Evolutionary conservation across 148 eudicot species (phyloP).

Genomic region (Agrostemma githago): DNA sequence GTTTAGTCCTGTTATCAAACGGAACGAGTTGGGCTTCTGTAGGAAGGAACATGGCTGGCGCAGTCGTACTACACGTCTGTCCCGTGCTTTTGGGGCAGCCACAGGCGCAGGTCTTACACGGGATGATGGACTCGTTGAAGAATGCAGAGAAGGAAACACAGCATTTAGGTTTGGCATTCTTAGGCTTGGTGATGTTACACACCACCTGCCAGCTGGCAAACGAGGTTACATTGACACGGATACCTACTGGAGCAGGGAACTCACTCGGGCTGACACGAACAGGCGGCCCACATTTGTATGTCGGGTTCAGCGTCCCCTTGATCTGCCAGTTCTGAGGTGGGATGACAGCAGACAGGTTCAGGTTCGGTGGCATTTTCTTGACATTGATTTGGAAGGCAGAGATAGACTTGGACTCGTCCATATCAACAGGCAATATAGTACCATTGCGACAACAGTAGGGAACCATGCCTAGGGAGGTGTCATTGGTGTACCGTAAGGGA

Average conservation of each 20-base stretch:
- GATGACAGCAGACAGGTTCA: conserved; percentile 38
- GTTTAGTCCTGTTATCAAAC: conserved; percentile 66
- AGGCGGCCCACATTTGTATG: conserved; percentile 64
- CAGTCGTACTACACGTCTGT: conserved; percentile 45
- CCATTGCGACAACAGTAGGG: conserved; percentile 70
- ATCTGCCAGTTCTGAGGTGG: conserved; percentile 70
- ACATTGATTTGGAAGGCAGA: conserved; percentile 59
- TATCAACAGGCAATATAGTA: conserved; percentile 52
- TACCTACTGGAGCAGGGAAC: conserved; percentile 43
- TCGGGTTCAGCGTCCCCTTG: conserved; percentile 49
- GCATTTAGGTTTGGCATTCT: conserved; percentile 35
- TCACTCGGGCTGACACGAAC: conserved; percentile 56
- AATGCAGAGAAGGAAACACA: conserved; percentile 49
- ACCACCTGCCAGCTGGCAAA: conserved; percentile 53
- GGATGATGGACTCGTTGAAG: conserved; percentile 43
- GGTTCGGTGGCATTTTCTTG: conserved; percentile 65
- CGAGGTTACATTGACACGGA: conserved; percentile 27
- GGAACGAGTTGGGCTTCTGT: conserved; percentile 84
- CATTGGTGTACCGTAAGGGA: conserved; percentile 51
- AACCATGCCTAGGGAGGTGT: conserved; percentile 40
- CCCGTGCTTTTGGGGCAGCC: conserved; percentile 41
- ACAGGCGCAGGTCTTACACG: conserved; percentile 64
- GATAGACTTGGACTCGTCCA: conserved; percentile 52
- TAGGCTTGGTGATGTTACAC: conserved; percentile 48
- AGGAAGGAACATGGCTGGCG: conserved; percentile 81